These are phyloP conservation scores for Termitomyces sp. DNA, from an alignment of 768 basidiomycete species.

Conservation along the genomic window DNA sequence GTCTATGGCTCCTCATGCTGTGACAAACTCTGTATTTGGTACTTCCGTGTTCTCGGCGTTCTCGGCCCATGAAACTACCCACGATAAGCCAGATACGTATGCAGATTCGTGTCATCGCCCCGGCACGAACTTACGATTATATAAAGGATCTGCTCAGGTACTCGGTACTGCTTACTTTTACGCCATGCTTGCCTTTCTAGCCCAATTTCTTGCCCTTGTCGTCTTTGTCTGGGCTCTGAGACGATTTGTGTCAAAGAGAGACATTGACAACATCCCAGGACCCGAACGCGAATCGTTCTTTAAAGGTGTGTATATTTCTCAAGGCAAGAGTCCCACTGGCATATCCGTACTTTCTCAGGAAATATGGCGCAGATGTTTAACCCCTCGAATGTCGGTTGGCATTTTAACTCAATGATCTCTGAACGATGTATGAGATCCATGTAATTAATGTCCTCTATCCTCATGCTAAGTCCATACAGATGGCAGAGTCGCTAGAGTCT, in stretches of 20 bases:
- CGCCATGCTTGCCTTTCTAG: not conserved
- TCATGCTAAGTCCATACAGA: not conserved
- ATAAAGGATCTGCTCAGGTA: not conserved
- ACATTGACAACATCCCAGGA: not conserved
- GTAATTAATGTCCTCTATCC: not conserved
- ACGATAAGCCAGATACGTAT: not conserved
- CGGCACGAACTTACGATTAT: not conserved
- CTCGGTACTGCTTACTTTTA: not conserved
- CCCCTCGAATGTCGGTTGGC: not conserved
- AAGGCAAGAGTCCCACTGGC: not conserved
- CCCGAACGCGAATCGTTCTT: not conserved
- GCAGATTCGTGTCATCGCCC: constrained; percentile 1
- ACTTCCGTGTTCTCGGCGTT: not conserved
- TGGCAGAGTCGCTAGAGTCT: not conserved
- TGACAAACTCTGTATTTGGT: not conserved
- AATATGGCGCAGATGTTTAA: not conserved
- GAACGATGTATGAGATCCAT: not conserved
- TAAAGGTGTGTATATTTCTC: not conserved
- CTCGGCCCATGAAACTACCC: not conserved
- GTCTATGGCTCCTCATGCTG: not conserved
- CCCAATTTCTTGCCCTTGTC: not conserved
- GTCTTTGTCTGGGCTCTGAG: not conserved
- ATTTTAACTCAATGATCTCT: not conserved
- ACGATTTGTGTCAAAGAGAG: not conserved
- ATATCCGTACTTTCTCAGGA: not conserved